Base-by-base conservation (phyloP, 345 rosid species). In the Mercurialis annua region DNA sequence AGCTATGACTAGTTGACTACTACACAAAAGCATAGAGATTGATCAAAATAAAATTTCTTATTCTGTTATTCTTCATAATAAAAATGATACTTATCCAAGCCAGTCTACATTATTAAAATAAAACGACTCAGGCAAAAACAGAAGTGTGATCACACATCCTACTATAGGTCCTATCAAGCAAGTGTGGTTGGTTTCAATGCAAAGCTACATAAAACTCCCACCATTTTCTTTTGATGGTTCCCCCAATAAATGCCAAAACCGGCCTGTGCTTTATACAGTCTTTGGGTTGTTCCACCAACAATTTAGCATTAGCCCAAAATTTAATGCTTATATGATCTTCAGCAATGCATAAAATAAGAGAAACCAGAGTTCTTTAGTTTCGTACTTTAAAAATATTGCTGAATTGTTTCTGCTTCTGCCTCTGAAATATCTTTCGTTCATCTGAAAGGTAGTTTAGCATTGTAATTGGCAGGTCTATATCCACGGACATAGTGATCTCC, bases 151-250 rank as follows among this genome's bases (percentile, higher is more conserved):
- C 43, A 64, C 11, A 64, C 15, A 64, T 10, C 8, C n/a, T 64
- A 50, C 34, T 2, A 21, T 21, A 12, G 46, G 43, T 62, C 44
- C 21, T 40, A 16, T 38, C 31, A 10, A 40, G 18, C 3, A 18
- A 21, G 54, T 34, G 43, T 10, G 23, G 62, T n/a, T 33, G 24
- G 16, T n/a, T 57, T 21, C 17, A 80, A 43, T 16, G 73, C 67
- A 65, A 74, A 71, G 30, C 79, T 60, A 44, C 84, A 77, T 54
- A 80, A 69, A 42, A 74, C 58, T 62, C 81, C 79, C 68, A 75
- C 63, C 70, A 66, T 69, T 75, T 78, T 76, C 68, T 70, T 72
- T 44, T 81, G 82, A 70, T 75, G 78, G 50, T 81, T 81, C 69
- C 70, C 62, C 62, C 84, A n/a, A n/a, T n/a, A n/a, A n/a, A n/a